Evolutionary conservation across 257 asterid genomes (phyloP), one percentile per base, ranked within the genome.

Genomic region (Penstemon newberryi): DNA sequence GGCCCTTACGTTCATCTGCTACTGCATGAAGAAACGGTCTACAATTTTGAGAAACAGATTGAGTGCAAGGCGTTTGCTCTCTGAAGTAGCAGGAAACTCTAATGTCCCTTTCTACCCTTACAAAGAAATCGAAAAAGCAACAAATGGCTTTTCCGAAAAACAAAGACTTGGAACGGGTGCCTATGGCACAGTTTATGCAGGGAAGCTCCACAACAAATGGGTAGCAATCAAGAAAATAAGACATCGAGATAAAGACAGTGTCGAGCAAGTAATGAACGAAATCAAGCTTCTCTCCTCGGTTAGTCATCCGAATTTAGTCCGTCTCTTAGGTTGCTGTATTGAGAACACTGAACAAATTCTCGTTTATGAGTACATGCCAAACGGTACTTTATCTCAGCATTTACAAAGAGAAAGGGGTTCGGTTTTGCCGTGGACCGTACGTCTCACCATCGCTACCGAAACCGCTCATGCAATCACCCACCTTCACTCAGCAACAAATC

Each of bases 331-430:
- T 58, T 88, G 82, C 69, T 83, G 95, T 74, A 80, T 88, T 2
- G 92, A 88, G 70, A 75, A 83, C 3, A 84, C 80, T 1, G 92
- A 85, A 67, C 92, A 88, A 63, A 85, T 88, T 65, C 95, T 88
- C 9, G 89, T 88, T 70, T 88, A 83, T 9, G 95, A 88, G 61
- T 88, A 45, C 79, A 88, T 88, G 92, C 86, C 88, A 38, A 78
- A 85, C 25, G 95, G 95, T 49, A 88, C 95, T 33, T 66, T 88
- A 50, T 81, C 92, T 69, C 90, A 88, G 83, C 95, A 88, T 82
- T 83, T 88, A 8, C 95, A 85, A 46, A 75, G 87, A 56, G 84
- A 82, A 61, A 72, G 81, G 47, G 84, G 88, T 37, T 66, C 82
- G 0, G 83, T 78, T n/a, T 80, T 88, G 9, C 92, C 95, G 8